phyloP scores from a whole-genome alignment of 2,329 filamentous ascomycete species.

The Colletotrichum sp. region DNA sequence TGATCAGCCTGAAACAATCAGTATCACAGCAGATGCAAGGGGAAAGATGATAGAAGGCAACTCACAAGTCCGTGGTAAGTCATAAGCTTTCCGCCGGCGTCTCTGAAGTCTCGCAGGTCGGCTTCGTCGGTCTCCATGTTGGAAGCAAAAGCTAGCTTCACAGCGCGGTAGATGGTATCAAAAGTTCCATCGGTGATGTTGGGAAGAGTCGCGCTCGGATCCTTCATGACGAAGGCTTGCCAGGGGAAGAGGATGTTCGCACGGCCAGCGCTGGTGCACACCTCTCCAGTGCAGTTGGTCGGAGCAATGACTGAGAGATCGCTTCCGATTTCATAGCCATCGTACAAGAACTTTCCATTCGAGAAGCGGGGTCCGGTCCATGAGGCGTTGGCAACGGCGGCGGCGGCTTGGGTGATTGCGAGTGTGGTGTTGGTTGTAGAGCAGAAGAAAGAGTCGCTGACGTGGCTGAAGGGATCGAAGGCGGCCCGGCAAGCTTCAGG shows the following conservation, averaged over 20 bases:
- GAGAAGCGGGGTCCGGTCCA: neutral
- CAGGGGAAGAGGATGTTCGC: neutral
- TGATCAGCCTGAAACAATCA: conserved; percentile 29
- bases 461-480: conserved; percentile 22
- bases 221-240: neutral
- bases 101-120: conserved; percentile 37
- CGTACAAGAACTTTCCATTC: neutral
- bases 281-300: neutral
- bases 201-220: neutral
- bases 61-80: conserved; percentile 36
- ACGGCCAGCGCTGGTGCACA: neutral
- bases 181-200: neutral
- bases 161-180: neutral
- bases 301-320: neutral
- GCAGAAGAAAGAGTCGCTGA: conserved; percentile 17
- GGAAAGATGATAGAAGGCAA: accelerated
- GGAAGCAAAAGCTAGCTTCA: neutral
- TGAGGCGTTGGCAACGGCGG: neutral
- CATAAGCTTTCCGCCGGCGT: conserved; percentile 44
- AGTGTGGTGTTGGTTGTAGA: conserved; percentile 1
- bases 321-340: neutral
- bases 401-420: neutral
- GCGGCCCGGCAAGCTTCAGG: neutral
- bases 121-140: neutral
- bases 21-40: too few relatives aligned